Percentiles rank a stretch among this genome's conserved stretches.
Conservation (phyloP, 2,329 filamentous ascomycete genomes). For the Fonsecaea monophora region DNA sequence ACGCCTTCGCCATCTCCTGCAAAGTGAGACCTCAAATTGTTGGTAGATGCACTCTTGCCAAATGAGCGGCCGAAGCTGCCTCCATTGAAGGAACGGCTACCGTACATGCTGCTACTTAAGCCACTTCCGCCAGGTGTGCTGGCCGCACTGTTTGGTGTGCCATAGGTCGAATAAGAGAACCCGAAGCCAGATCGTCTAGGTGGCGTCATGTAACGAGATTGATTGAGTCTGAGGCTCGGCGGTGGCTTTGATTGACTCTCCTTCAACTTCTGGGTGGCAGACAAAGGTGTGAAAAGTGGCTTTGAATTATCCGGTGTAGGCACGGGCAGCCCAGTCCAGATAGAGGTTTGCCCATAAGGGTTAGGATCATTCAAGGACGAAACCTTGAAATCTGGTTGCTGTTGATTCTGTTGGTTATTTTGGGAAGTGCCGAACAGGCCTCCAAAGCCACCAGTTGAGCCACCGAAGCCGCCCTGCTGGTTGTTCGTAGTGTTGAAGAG, state of each 20-base stretch:
- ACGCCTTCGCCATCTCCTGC: slow-evolving; percentile 78
- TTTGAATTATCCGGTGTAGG: slow-evolving; percentile 74
- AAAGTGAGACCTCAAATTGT: slow-evolving; percentile 81
- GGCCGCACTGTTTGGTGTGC: slow-evolving; percentile 73
- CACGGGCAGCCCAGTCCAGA: slow-evolving; percentile 76
- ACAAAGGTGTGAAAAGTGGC: slow-evolving; percentile 88
- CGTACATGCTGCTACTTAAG: slow-evolving; percentile 48
- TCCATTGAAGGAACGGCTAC: slow-evolving; percentile 46
- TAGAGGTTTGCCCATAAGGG: slow-evolving; percentile 85
- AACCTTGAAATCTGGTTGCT: slow-evolving; percentile 68
- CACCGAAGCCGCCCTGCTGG: slow-evolving; percentile 51
- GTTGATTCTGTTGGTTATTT: slow-evolving; percentile 58
- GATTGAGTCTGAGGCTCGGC: slow-evolving; percentile 54
- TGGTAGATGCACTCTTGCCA: slow-evolving; percentile 87
- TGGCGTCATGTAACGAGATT: slow-evolving; percentile 83
- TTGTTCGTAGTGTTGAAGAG: slow-evolving; percentile 61
- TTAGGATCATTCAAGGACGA: slow-evolving; percentile 82
- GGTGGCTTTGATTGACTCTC: slow-evolving; percentile 63
- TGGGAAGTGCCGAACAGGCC: slow-evolving; percentile 63
- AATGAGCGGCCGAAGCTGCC: slow-evolving; percentile 74
- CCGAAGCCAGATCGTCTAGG: slow-evolving; percentile 83
- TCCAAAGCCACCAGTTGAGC: slow-evolving; percentile 45
- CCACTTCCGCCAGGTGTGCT: slow-evolving; percentile 68
- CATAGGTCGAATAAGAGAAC: slow-evolving; percentile 91
- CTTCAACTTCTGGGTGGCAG: slow-evolving; percentile 75